These are phyloP conservation scores for Candida michaelii DNA, from an alignment of 805 yeast species.

Conservation along the genomic window DNA sequence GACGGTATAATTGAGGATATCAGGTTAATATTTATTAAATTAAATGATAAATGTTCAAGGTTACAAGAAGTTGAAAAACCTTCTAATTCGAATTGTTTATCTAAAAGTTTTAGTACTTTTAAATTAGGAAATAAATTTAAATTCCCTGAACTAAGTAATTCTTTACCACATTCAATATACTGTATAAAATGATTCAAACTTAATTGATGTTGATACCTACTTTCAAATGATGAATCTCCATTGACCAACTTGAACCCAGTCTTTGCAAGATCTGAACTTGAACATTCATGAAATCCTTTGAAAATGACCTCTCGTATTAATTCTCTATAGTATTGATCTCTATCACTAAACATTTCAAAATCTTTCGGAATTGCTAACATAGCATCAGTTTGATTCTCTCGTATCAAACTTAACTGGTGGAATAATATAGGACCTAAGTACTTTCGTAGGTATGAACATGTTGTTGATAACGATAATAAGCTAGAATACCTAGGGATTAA, in stretches of 20 bases:
- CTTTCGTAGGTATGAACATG: constrained; percentile 23
- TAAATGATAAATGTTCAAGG: constrained; percentile 17
- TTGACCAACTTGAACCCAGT: constrained; percentile 16
- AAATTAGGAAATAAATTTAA: constrained; percentile 21
- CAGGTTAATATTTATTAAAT: constrained; percentile 14
- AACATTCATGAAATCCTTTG: constrained; percentile 17
- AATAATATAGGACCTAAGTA: constrained; percentile 22
- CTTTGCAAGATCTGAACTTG: constrained; percentile 20
- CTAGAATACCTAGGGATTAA: constrained; percentile 11
- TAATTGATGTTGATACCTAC: constrained; percentile 18
- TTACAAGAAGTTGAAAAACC: background rate
- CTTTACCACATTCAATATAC: constrained; percentile 25
- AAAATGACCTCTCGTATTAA: constrained; percentile 21
- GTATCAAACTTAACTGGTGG: constrained; percentile 22
- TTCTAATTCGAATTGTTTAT: constrained; percentile 8
- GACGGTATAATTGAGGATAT: background rate
- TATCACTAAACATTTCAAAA: constrained; percentile 22
- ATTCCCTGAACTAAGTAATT: constrained; percentile 15
- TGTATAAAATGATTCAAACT: constrained; percentile 21
- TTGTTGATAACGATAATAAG: constrained; percentile 22
- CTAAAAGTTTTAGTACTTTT: constrained; percentile 21
- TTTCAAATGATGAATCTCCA: constrained; percentile 17
- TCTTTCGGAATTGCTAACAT: constrained; percentile 22
- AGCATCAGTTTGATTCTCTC: constrained; percentile 28
- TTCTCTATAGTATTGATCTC: constrained; percentile 17